Percentiles rank a stretch among this genome's conserved stretches.
These are phyloP conservation scores for Trichophyton mentagrophytes DNA, from an alignment of 2,329 filamentous ascomycete species.

Conservation along the genomic window DNA sequence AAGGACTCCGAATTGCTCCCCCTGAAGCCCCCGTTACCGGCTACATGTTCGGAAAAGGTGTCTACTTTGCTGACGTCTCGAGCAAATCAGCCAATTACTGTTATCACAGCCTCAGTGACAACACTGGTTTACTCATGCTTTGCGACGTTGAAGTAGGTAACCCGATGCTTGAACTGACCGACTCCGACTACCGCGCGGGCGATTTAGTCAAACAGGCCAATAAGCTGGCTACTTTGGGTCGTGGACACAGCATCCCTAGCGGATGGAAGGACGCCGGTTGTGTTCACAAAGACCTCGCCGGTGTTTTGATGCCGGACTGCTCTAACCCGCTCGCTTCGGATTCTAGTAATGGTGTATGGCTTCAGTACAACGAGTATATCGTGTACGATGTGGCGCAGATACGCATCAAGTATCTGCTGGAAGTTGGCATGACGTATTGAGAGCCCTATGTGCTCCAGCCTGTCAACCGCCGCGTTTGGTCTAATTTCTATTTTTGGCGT, in stretches of 20 bases:
- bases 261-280: slow-evolving; percentile 63
- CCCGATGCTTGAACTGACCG: slow-evolving; percentile 53
- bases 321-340: neutral
- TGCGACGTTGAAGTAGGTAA: slow-evolving; percentile 73
- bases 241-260: slow-evolving; percentile 50
- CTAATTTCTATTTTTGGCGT: neutral
- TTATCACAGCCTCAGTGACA: slow-evolving; percentile 46
- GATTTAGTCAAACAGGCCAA: slow-evolving; percentile 48
- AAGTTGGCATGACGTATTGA: slow-evolving; percentile 26
- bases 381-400: slow-evolving; percentile 39
- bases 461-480: neutral
- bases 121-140: slow-evolving; percentile 61
- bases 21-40: slow-evolving; percentile 60
- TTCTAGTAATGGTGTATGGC: neutral
- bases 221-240: slow-evolving; percentile 56
- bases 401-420: slow-evolving; percentile 33
- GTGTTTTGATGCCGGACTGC: slow-evolving; percentile 48
- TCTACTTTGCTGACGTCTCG: slow-evolving; percentile 76
- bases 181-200: slow-evolving; percentile 50
- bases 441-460: neutral
- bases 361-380: slow-evolving; percentile 36
- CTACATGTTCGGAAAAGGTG: slow-evolving; percentile 84
- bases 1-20: slow-evolving; percentile 81
- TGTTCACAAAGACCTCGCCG: slow-evolving; percentile 52
- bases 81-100: slow-evolving; percentile 77